Evolutionary conservation across 306 rosid genomes (phyloP), one percentile per base, ranked within the genome.

Genomic region (Pachyrhizus erosus): DNA sequence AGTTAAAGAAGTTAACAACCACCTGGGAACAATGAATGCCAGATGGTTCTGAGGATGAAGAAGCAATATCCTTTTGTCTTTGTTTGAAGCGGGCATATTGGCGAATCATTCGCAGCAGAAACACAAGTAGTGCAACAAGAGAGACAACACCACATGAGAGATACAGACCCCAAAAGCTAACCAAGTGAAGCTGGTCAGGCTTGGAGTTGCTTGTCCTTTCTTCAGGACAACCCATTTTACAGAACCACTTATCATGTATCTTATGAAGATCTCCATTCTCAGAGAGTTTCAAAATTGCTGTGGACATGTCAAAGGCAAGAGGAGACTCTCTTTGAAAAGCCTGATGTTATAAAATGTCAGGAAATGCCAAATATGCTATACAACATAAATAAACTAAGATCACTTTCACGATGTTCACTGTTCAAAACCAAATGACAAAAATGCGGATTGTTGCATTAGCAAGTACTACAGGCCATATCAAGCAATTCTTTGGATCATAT

Each of bases 111-210:
- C 82, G 89, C 20, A 93, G 84, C 81, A 96, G 79, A 80, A 84
- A 93, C 55, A 92, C 1, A 14, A 91, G 4, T 40, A 96, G 76
- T 6, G 97, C 90, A 5, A 73, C 70, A 0, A 91, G 65, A 55
- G 84, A 84, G 71, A 87, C 71, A 54, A 74, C 27, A 7, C 89
- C 96, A 23, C 94, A 91, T 20, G 88, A 67, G 33, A 96, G 88
- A 84, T 87, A 93, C 9, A 96, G 89, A 70, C 98, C 99, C 99
- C 99, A 96, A 81, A 96, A 96, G 89, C 99, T 93, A 20, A 74
- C 60, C 89, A 96, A 57, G 62, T 78, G 83, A 72, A 96, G 98
- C 71, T 84, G 96, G 76, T 87, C 85, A 60, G 93, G 84, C 84
- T 91, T 84, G 24, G 87, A 42, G 18, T 86, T 62, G 48, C 51